A percentile compares a stretch with the other conserved stretches of the same genome.
Conservation (phyloP, 768 basidiomycete species). For the Mycena albidolilacea region DNA sequence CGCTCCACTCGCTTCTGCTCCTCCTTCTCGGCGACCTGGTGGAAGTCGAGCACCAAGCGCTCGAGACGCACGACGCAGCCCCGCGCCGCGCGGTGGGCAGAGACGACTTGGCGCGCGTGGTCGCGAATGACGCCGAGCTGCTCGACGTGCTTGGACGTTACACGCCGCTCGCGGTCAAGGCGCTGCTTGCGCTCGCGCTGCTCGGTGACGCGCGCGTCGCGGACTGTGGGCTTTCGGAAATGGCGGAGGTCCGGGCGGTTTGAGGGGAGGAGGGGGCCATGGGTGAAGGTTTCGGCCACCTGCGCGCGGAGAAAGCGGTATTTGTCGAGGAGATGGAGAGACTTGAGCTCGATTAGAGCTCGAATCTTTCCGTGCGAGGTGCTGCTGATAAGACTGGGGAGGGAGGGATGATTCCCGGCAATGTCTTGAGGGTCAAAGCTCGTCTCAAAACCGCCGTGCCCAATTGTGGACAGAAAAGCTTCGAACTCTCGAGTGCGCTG, state of each 20-base stretch:
- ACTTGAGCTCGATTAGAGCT: conserved; percentile 94
- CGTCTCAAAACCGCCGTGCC: conserved; percentile 79
- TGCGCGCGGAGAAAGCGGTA: conserved; percentile 90
- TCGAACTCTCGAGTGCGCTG: conserved; percentile 93
- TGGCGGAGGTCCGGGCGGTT: conserved; percentile 95
- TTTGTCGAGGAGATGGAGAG: conserved; percentile 89
- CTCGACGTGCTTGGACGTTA: conserved; percentile 96
- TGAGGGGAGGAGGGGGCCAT: conserved; percentile 89
- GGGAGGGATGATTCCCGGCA: conserved; percentile 57
- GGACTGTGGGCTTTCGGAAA: conserved; percentile 85
- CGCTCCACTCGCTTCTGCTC: conserved; percentile 98
- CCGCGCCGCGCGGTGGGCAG: conserved; percentile 74
- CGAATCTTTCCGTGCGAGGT: conserved; percentile 86
- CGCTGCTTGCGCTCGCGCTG: conserved; percentile 93
- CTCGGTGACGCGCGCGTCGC: conserved; percentile 93
- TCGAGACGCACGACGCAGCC: conserved; percentile 82
- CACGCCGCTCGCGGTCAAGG: conserved; percentile 91
- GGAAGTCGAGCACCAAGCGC: conserved; percentile 86
- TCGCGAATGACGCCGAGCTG: conserved; percentile 89
- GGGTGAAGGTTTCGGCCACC: conserved; percentile 89
- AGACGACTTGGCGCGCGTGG: conserved; percentile 84
- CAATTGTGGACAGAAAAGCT: conserved; percentile 82
- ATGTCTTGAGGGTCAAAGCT: conserved; percentile 56
- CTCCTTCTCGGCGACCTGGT: conserved; percentile 94
- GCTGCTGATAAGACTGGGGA: conserved; percentile 68